Percentiles rank a stretch among this genome's conserved stretches.
Conservation (phyloP, 805 yeast genomes). For the Candida yuanshanica region DNA sequence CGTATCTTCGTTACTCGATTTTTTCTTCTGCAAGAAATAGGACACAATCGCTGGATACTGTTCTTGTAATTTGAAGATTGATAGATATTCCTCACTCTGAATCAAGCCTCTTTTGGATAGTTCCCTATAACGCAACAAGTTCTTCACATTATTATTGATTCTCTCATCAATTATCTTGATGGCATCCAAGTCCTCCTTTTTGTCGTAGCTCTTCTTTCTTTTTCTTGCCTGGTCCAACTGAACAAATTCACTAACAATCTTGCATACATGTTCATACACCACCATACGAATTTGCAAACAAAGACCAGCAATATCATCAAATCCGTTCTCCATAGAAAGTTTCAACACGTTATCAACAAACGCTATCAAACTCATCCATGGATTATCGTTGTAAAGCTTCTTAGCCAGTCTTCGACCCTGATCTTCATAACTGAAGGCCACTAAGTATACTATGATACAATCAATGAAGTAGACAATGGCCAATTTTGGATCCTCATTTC, state of each 20-base stretch:
- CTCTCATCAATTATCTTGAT: constrained; percentile 1
- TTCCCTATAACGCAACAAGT: constrained; percentile 7
- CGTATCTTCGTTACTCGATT: neutral
- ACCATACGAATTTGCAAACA: constrained; percentile 11
- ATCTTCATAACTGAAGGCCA: constrained; percentile 20
- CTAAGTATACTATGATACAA: constrained; percentile 15
- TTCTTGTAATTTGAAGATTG: constrained; percentile 9
- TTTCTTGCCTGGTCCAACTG: constrained; percentile 4
- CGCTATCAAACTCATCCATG: constrained; percentile 16
- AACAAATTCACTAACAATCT: constrained; percentile 9
- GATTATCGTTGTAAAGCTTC: constrained; percentile 9
- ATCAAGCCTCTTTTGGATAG: constrained; percentile 5
- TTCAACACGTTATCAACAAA: constrained; percentile 12
- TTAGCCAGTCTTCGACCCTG: constrained; percentile 8
- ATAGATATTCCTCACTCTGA: constrained; percentile 8
- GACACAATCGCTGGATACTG: constrained; percentile 10
- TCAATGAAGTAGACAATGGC: constrained; percentile 14
- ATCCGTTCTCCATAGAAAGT: constrained; percentile 2
- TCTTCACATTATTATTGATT: constrained; percentile 3
- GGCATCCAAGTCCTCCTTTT: neutral
- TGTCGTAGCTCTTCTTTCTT: constrained; percentile 1
- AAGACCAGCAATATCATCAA: constrained; percentile 12
- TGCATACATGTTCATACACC: constrained; percentile 14
- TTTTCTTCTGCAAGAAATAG: neutral
- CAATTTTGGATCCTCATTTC: constrained; percentile 1